Percentiles rank a stretch among this genome's conserved stretches.
Conservation (phyloP, 2,329 filamentous ascomycete genomes). For the Acrocalymma vagum region DNA sequence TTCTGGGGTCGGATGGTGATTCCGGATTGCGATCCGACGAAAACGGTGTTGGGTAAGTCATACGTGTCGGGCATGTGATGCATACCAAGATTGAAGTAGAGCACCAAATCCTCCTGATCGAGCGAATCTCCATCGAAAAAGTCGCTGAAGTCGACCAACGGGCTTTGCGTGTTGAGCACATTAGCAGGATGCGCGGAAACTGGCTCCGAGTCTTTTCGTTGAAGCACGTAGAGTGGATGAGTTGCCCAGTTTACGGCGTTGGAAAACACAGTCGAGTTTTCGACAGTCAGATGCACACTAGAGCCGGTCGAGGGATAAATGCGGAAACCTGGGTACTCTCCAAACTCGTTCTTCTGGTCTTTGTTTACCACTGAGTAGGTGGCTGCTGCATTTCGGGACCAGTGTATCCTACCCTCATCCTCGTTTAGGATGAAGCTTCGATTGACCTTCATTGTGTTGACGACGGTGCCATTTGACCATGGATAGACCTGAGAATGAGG, state of each 20-base stretch:
- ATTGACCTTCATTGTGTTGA: slow-evolving; percentile 62
- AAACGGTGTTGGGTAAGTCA: too few species aligned
- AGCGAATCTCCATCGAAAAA: slow-evolving; percentile 59
- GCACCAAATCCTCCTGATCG: slow-evolving; percentile 51
- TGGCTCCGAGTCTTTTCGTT: slow-evolving; percentile 61
- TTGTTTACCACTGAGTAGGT: slow-evolving; percentile 63
- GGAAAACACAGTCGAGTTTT: slow-evolving; percentile 56
- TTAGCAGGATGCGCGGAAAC: slow-evolving; percentile 55
- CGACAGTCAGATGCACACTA: slow-evolving; percentile 50
- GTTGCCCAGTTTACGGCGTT: slow-evolving; percentile 59
- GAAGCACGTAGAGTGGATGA: slow-evolving; percentile 59
- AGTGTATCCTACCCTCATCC: slow-evolving; percentile 52
- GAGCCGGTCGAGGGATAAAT: not conserved
- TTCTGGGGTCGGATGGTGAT: too few species aligned
- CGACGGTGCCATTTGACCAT: slow-evolving; percentile 55
- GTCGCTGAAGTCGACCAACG: slow-evolving; percentile 59
- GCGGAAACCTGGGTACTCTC: slow-evolving; percentile 62
- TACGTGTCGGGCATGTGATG: too few species aligned
- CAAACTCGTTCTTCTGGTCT: slow-evolving; percentile 58
- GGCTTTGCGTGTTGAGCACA: slow-evolving; percentile 53
- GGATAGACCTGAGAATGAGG: too few species aligned
- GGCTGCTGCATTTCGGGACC: slow-evolving; percentile 55
- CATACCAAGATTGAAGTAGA: slow-evolving; percentile 62
- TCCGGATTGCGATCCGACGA: too few species aligned
- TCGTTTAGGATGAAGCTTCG: slow-evolving; percentile 46